Conservation (phyloP, 805 yeast genomes). For the Cyberlindnera americana region DNA sequence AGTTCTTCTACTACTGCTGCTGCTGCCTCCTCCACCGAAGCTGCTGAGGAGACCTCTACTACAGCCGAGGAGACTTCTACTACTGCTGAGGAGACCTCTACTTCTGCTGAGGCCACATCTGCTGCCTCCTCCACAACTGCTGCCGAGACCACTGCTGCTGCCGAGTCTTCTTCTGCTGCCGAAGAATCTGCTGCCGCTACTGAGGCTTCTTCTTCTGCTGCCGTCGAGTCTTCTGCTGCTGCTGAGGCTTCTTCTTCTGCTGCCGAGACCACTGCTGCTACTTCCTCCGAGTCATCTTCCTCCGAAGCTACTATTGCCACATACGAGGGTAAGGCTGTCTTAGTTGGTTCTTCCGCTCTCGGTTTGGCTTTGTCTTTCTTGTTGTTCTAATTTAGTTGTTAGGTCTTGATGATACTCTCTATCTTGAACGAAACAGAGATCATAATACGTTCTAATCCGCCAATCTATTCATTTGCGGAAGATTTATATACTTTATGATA, state of each 20-base stretch:
- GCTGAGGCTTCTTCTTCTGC: slow-evolving; percentile 9
- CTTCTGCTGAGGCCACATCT: slow-evolving; percentile 1
- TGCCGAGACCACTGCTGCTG: slow-evolving; percentile 2
- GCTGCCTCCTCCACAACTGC: slow-evolving; percentile 7
- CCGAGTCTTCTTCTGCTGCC: slow-evolving; percentile 7
- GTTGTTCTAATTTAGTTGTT: slow-evolving; percentile 17
- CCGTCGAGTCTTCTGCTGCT: slow-evolving; percentile 12
- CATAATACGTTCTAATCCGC: too few relatives aligned
- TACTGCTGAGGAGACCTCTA: background rate
- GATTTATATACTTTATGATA: too few relatives aligned
- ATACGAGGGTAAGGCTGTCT: slow-evolving; percentile 23
- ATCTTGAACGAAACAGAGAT: too few relatives aligned
- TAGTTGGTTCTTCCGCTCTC: slow-evolving; percentile 15
- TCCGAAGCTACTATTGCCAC: slow-evolving; percentile 13
- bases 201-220: too few relatives aligned
- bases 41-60: slow-evolving; percentile 16
- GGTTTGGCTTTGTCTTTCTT: slow-evolving; percentile 22
- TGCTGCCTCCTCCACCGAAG: slow-evolving; percentile 12
- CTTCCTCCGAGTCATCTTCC: slow-evolving; percentile 12
- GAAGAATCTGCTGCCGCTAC: too few relatives aligned
- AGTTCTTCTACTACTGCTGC: background rate
- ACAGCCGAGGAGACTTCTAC: slow-evolving; percentile 1
- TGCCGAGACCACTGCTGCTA: slow-evolving; percentile 11
- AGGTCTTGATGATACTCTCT: too few relatives aligned
- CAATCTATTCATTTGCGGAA: too few relatives aligned